Percentiles rank a stretch among this genome's conserved stretches.
Conservation (phyloP, 73 alveolate genomes). For the Paramecium tetraurelia region DNA sequence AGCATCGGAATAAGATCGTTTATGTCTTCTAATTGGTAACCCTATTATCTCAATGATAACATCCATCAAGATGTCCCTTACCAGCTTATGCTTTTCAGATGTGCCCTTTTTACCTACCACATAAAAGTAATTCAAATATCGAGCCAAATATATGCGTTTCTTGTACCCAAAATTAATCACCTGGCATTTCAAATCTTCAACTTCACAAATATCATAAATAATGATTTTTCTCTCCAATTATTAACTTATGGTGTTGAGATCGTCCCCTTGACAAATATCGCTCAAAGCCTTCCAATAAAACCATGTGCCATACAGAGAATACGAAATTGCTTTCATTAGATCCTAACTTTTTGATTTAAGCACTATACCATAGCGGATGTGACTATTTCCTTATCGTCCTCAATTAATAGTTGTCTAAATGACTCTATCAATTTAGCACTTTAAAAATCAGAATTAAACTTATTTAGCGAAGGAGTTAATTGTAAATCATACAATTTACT, state of each 20-base stretch:
- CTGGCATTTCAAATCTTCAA: slow-evolving; percentile 19
- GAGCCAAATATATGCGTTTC: slow-evolving; percentile 23
- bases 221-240: not conserved
- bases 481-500: slow-evolving; percentile 46
- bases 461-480: slow-evolving; percentile 34
- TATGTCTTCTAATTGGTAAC: slow-evolving; percentile 32
- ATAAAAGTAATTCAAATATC: slow-evolving; percentile 43
- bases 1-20: slow-evolving; percentile 32
- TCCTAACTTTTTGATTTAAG: not conserved
- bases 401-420: not conserved
- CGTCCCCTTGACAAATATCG: not conserved
- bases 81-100: not conserved
- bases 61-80: slow-evolving; percentile 26
- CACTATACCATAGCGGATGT: not conserved
- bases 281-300: not conserved
- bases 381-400: slow-evolving; percentile 36
- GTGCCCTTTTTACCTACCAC: slow-evolving; percentile 31
- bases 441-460: slow-evolving; percentile 16
- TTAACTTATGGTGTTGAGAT: not conserved
- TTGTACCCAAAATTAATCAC: slow-evolving; percentile 22
- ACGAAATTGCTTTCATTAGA: slow-evolving; percentile 42
- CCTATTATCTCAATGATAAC: not conserved
- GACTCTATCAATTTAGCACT: not conserved
- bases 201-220: slow-evolving; percentile 8
- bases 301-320: slow-evolving; percentile 18